A percentile compares a stretch with the other conserved stretches of the same genome.
Evolutionary conservation across 208 protist species (phyloP).

Genomic region (Herpetomonas tarakana): DNA sequence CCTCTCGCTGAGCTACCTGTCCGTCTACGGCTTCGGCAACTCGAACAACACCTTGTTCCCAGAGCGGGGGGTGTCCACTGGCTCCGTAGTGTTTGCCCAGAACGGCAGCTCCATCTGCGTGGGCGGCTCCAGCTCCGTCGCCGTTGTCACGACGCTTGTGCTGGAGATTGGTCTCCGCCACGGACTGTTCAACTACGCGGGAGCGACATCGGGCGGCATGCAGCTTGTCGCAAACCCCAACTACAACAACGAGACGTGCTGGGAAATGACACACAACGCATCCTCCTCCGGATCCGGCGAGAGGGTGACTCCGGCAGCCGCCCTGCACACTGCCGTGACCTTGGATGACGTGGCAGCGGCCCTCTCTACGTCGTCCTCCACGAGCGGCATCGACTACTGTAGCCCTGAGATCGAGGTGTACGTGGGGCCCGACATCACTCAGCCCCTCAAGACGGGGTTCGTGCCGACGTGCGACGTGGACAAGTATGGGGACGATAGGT

Average conservation of each 20-base stretch:
- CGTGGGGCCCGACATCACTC: constrained; percentile 16
- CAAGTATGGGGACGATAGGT: constrained; percentile 30
- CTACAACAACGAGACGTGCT: constrained; percentile 20
- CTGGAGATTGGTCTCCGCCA: constrained; percentile 70
- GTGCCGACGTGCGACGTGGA: constrained; percentile 54
- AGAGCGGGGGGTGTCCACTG: constrained; percentile 26
- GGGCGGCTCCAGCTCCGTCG: constrained; percentile 29
- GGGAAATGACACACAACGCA: neutral
- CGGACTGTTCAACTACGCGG: constrained; percentile 80
- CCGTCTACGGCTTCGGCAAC: constrained; percentile 78
- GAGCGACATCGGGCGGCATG: constrained; percentile 1
- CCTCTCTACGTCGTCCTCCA: neutral
- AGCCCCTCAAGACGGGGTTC: constrained; percentile 74
- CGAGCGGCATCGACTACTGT: constrained; percentile 19
- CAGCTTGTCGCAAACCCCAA: constrained; percentile 22
- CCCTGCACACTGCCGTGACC: neutral
- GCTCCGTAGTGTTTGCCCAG: constrained; percentile 56
- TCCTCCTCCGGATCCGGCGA: neutral
- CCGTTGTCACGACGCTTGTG: constrained; percentile 56
- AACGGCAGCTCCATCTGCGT: constrained; percentile 34
- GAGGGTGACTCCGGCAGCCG: neutral
- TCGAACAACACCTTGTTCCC: constrained; percentile 41
- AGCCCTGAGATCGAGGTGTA: constrained; percentile 11
- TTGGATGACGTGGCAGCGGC: neutral
- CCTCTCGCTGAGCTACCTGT: constrained; percentile 43